A percentile compares a stretch with the other conserved stretches of the same genome.
These are phyloP conservation scores for Beauveria bassiana DNA, from an alignment of 2,329 filamentous ascomycete genomes.

Conservation along the genomic window DNA sequence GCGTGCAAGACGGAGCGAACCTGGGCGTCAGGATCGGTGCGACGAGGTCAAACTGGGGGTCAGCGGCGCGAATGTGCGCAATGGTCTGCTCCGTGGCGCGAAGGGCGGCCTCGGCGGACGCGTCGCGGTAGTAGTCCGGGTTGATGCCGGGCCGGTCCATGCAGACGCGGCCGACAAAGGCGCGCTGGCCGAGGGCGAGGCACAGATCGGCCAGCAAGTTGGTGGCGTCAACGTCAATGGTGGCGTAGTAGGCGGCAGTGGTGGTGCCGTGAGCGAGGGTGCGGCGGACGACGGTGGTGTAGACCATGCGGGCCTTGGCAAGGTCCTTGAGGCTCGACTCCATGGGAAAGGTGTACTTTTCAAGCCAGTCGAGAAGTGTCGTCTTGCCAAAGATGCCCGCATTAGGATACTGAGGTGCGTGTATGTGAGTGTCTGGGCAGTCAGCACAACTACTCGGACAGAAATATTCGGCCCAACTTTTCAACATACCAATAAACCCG, in stretches of 20 bases:
- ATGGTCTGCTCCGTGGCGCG: constrained; percentile 52
- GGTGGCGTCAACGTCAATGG: constrained; percentile 78
- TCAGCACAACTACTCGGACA: background rate
- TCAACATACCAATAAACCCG: constrained; percentile 61
- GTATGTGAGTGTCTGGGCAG: constrained; percentile 77
- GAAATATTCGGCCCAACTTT: background rate
- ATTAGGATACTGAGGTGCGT: constrained; percentile 93
- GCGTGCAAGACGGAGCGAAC: constrained; percentile 58
- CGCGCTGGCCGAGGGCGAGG: constrained; percentile 70
- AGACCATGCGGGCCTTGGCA: constrained; percentile 59
- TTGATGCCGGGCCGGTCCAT: constrained; percentile 68
- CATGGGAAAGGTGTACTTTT: constrained; percentile 90
- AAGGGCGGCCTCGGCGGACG: constrained; percentile 50
- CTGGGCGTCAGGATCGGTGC: constrained; percentile 71
- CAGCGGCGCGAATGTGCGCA: constrained; percentile 57
- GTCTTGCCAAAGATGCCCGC: constrained; percentile 88
- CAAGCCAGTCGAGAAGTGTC: constrained; percentile 87
- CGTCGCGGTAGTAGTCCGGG: constrained; percentile 75
- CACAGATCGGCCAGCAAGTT: constrained; percentile 85
- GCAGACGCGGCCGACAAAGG: constrained; percentile 88
- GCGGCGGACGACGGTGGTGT: constrained; percentile 67
- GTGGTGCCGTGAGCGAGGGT: constrained; percentile 89
- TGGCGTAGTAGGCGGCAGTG: constrained; percentile 90
- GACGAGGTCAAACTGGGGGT: constrained; percentile 58
- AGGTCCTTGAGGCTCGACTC: constrained; percentile 66